phyloP scores from a whole-genome alignment of 2,329 filamentous ascomycete species.

The Lojkania enalia region DNA sequence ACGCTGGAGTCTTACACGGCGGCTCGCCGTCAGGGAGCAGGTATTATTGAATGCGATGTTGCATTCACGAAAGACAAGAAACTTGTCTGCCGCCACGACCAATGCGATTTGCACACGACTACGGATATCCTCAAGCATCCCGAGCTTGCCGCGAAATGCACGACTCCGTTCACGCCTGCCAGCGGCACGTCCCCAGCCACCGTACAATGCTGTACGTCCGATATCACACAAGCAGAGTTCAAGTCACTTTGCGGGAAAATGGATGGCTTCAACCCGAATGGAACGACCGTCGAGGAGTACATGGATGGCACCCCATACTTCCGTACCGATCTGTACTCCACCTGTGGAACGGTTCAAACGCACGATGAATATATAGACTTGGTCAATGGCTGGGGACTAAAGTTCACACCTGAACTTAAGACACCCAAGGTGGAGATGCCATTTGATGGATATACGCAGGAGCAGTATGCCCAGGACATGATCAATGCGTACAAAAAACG shows the following conservation, averaged over 20 bases:
- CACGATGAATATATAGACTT: slow-evolving; percentile 66
- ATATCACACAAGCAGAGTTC: slow-evolving; percentile 70
- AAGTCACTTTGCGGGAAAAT: slow-evolving; percentile 69
- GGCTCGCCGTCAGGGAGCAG: slow-evolving; percentile 40
- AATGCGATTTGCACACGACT: slow-evolving; percentile 45
- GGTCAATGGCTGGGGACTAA: slow-evolving; percentile 60
- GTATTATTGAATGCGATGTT: slow-evolving; percentile 45
- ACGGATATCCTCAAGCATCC: slow-evolving; percentile 42
- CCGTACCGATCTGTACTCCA: slow-evolving; percentile 67
- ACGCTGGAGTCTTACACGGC: slow-evolving; percentile 36
- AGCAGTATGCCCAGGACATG: slow-evolving; percentile 66
- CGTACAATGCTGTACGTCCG: slow-evolving; percentile 71
- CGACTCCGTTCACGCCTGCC: slow-evolving; percentile 39
- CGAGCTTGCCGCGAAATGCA: slow-evolving; percentile 42
- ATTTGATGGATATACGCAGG: slow-evolving; percentile 67
- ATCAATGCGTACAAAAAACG: slow-evolving; percentile 48
- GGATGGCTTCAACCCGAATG: slow-evolving; percentile 64
- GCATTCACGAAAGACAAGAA: slow-evolving; percentile 44
- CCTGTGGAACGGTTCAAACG: slow-evolving; percentile 64
- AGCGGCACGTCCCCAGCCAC: slow-evolving; percentile 51
- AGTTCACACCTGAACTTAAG: slow-evolving; percentile 60
- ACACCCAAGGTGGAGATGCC: slow-evolving; percentile 71
- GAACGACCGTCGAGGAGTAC: slow-evolving; percentile 61
- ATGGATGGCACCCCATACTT: slow-evolving; percentile 62
- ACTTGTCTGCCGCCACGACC: slow-evolving; percentile 44